Conservation (phyloP, 1,139 yeast genomes). For the Pichia sp. region DNA sequence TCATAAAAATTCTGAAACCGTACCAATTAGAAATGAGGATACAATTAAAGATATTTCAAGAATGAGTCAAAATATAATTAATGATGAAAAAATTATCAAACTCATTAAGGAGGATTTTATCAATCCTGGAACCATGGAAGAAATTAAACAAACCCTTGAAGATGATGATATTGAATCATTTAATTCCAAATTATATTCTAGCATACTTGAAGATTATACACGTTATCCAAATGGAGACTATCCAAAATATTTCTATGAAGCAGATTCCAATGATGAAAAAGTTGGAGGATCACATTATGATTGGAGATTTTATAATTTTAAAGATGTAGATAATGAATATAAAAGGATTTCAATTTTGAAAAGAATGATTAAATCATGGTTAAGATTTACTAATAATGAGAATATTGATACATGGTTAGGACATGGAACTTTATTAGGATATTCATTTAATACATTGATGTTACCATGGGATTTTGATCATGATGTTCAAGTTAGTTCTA, state of each 20-base stretch:
- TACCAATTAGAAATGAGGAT: not conserved
- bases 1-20: conserved; percentile 1
- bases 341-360: conserved; percentile 39
- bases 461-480: conserved; percentile 59
- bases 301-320: conserved; percentile 40
- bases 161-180: conserved; percentile 7
- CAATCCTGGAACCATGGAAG: not conserved
- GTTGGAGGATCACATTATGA: conserved; percentile 29
- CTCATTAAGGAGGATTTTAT: not conserved
- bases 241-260: conserved; percentile 32
- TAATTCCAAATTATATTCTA: conserved; percentile 15
- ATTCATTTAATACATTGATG: conserved; percentile 52
- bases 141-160: not conserved
- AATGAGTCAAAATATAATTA: not conserved
- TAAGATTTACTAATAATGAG: conserved; percentile 35
- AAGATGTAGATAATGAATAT: conserved; percentile 26
- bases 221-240: conserved; percentile 9
- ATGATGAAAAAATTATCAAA: not conserved
- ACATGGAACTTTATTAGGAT: conserved; percentile 54
- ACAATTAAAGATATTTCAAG: conserved; percentile 6
- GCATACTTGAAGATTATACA: conserved; percentile 6
- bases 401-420: conserved; percentile 49
- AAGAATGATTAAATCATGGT: conserved; percentile 44
- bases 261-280: conserved; percentile 19
- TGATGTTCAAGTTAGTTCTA: conserved; percentile 49